These are phyloP conservation scores for Dipteronia dyeriana DNA, from an alignment of 345 rosid genomes.

Conservation along the genomic window DNA sequence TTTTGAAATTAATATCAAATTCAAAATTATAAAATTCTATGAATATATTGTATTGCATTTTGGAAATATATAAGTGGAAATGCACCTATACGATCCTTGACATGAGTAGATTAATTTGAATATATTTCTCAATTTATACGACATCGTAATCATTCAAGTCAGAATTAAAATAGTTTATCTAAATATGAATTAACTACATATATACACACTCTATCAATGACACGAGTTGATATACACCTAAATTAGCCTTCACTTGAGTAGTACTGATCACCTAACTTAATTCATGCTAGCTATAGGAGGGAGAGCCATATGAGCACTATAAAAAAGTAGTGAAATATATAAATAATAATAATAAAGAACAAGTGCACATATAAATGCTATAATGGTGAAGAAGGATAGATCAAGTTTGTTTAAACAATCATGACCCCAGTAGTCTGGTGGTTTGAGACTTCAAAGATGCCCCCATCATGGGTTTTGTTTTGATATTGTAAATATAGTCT, in stretches of 20 bases:
- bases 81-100: not conserved
- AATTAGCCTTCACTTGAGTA: not conserved
- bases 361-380: not conserved
- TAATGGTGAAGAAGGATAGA: not conserved
- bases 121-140: not conserved
- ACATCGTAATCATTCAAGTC: not conserved
- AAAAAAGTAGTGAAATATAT: not conserved
- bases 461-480: too few relatives aligned
- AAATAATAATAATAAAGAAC: not conserved
- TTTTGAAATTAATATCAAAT: not conserved
- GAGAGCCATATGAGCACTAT: not conserved
- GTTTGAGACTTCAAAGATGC: too few relatives aligned
- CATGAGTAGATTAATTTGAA: not conserved
- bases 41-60: too few relatives aligned
- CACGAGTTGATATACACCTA: not conserved
- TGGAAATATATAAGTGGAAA: too few relatives aligned
- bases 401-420: too few relatives aligned
- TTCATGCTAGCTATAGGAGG: not conserved
- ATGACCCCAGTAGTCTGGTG: too few relatives aligned
- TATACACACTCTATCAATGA: too few relatives aligned
- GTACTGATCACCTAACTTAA: not conserved
- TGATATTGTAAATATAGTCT: too few relatives aligned
- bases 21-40: too few relatives aligned
- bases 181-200: not conserved
- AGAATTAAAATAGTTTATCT: not conserved